These are phyloP conservation scores for Gossypium turneri DNA, from an alignment of 345 rosid species.

Conservation along the genomic window DNA sequence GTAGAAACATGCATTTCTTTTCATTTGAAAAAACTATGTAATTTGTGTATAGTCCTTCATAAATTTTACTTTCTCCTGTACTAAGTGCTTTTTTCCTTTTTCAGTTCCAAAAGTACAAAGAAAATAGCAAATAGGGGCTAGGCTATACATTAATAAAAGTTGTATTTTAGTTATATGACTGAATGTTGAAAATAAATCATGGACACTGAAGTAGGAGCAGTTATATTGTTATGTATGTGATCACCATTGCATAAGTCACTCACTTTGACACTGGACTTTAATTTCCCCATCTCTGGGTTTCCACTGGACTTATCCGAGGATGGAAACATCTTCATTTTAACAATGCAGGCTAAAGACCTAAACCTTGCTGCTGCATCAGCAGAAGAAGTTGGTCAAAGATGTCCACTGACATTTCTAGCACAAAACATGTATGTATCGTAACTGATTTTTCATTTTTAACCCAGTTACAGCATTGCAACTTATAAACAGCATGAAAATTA, in stretches of 20 bases:
- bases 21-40: neutral
- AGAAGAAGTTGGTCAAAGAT: constrained; percentile 46
- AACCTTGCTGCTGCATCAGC: constrained; percentile 68
- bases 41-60: neutral
- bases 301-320: neutral
- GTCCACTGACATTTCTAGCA: constrained; percentile 55
- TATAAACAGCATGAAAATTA: neutral
- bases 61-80: neutral
- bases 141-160: neutral
- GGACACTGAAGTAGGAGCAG: neutral
- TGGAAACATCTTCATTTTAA: neutral
- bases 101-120: neutral
- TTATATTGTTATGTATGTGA: neutral
- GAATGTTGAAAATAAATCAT: neutral
- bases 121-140: neutral
- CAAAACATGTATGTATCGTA: constrained; percentile 56
- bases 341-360: constrained; percentile 79
- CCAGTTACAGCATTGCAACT: neutral
- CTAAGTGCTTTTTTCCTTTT: neutral
- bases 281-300: neutral
- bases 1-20: neutral
- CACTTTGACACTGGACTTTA: neutral
- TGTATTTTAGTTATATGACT: neutral
- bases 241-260: neutral
- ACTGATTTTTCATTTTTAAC: neutral